These are phyloP conservation scores for Pythium myriotylum DNA, from an alignment of 352 stramenopile species.

Conservation along the genomic window DNA sequence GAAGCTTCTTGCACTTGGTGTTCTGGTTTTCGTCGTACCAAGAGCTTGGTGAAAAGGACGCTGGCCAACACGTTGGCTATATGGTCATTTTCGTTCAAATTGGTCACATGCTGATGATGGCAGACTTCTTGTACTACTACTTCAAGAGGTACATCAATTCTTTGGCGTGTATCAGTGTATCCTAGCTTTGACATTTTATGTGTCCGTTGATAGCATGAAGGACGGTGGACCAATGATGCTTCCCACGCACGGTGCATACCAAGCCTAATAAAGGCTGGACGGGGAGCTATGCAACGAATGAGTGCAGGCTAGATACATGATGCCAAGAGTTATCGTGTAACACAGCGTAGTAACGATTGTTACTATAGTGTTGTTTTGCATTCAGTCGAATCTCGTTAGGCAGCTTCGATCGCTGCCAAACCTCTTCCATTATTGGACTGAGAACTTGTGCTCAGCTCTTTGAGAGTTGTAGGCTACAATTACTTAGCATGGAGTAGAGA, in stretches of 20 bases:
- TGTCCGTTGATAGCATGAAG: slow-evolving; percentile 67
- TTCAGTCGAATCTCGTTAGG: slow-evolving; percentile 6
- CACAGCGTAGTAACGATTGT: too few relatives aligned
- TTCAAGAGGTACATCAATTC: slow-evolving; percentile 84
- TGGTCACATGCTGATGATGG: slow-evolving; percentile 98
- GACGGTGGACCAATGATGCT: slow-evolving; percentile 88
- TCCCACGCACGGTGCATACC: slow-evolving; percentile 85
- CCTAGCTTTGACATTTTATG: not conserved
- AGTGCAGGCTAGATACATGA: too few relatives aligned
- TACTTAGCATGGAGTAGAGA: not conserved
- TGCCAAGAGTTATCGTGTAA: too few relatives aligned
- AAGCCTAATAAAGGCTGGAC: slow-evolving; percentile 52
- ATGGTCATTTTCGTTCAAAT: slow-evolving; percentile 98
- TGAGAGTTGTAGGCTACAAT: slow-evolving; percentile 11
- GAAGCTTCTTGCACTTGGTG: slow-evolving; percentile 95
- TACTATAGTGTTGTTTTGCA: slow-evolving; percentile 1
- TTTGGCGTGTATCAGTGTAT: not conserved
- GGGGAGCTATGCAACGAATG: too few relatives aligned
- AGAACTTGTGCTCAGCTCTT: slow-evolving; percentile 5
- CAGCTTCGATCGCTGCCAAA: slow-evolving; percentile 20
- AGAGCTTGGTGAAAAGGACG: slow-evolving; percentile 94
- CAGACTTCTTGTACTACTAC: slow-evolving; percentile 99
- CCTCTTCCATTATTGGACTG: slow-evolving; percentile 3
- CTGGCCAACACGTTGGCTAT: slow-evolving; percentile 89
- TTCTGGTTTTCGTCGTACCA: slow-evolving; percentile 99